phyloP scores from a whole-genome alignment of 2,329 filamentous ascomycete genomes.

The Podosphaera xanthii region DNA sequence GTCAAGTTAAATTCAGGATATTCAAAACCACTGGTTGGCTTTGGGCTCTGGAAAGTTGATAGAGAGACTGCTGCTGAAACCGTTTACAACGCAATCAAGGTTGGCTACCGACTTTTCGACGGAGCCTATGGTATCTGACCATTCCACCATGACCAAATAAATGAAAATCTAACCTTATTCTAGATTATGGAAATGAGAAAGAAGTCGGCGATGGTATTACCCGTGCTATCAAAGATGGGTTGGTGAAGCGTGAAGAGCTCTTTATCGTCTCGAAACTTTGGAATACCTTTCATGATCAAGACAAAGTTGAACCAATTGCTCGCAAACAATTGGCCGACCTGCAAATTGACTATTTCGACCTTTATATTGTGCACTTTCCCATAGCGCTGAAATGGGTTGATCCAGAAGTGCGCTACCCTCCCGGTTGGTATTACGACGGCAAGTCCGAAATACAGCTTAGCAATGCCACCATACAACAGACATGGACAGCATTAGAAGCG shows the following conservation, averaged over 20 bases:
- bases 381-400: slow-evolving; percentile 70
- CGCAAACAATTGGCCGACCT: slow-evolving; percentile 61
- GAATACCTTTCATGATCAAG: slow-evolving; percentile 72
- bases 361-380: slow-evolving; percentile 79
- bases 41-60: slow-evolving; percentile 49
- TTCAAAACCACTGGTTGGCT: slow-evolving; percentile 36
- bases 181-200: slow-evolving; percentile 67
- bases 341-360: slow-evolving; percentile 73
- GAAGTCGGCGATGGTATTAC: slow-evolving; percentile 56
- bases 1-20: slow-evolving; percentile 25
- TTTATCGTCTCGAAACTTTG: slow-evolving; percentile 88
- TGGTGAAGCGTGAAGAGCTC: slow-evolving; percentile 67
- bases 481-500: slow-evolving; percentile 60
- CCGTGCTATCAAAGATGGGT: slow-evolving; percentile 57
- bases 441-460: slow-evolving; percentile 35
- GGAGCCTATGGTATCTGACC: slow-evolving; percentile 29
- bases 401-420: slow-evolving; percentile 56
- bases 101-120: slow-evolving; percentile 36
- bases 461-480: slow-evolving; percentile 56
- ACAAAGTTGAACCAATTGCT: slow-evolving; percentile 53
- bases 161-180: not conserved
- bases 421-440: slow-evolving; percentile 50
- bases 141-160: not conserved
- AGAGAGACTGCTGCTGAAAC: slow-evolving; percentile 37
- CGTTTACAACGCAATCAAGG: slow-evolving; percentile 43